Conservation (phyloP, 2,329 filamentous ascomycete species). For the Ambrosiella xylebori region DNA sequence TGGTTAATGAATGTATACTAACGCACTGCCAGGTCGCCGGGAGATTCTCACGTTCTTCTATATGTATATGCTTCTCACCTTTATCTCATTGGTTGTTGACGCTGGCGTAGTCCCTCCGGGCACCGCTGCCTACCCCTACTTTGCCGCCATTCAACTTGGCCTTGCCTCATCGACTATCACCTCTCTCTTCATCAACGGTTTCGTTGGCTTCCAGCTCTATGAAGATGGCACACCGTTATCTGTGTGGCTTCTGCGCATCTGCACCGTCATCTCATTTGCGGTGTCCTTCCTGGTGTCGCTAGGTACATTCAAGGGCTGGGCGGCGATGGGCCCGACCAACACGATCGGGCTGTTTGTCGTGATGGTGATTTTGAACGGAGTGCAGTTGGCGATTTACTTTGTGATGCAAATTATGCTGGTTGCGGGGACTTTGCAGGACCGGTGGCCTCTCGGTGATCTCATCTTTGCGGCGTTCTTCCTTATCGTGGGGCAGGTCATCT, state of each 20-base stretch:
- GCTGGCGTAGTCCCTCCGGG: slow-evolving; percentile 80
- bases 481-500: slow-evolving; percentile 73
- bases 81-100: slow-evolving; percentile 77
- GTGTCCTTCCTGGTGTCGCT: slow-evolving; percentile 77
- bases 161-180: slow-evolving; percentile 73
- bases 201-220: slow-evolving; percentile 95
- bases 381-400: slow-evolving; percentile 73
- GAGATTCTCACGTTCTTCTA: slow-evolving; percentile 87
- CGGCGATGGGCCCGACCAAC: slow-evolving; percentile 65
- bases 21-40: slow-evolving; percentile 33
- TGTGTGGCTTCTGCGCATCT: slow-evolving; percentile 75
- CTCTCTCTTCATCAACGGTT: slow-evolving; percentile 87
- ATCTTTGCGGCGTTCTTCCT: slow-evolving; percentile 83
- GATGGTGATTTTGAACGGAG: slow-evolving; percentile 75
- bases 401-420: slow-evolving; percentile 80
- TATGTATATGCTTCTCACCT: slow-evolving; percentile 78
- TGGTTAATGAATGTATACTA: neutral
- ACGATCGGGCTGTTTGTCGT: slow-evolving; percentile 83
- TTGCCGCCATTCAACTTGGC: slow-evolving; percentile 73
- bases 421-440: slow-evolving; percentile 74
- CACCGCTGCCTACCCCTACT: slow-evolving; percentile 70
- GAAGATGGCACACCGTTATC: slow-evolving; percentile 90
- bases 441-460: slow-evolving; percentile 90
- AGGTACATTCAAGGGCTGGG: slow-evolving; percentile 85
- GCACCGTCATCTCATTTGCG: slow-evolving; percentile 64